A percentile compares a stretch with the other conserved stretches of the same genome.
These are phyloP conservation scores for Globisporangium barbulae DNA, from an alignment of 352 stramenopile species.

Conservation along the genomic window DNA sequence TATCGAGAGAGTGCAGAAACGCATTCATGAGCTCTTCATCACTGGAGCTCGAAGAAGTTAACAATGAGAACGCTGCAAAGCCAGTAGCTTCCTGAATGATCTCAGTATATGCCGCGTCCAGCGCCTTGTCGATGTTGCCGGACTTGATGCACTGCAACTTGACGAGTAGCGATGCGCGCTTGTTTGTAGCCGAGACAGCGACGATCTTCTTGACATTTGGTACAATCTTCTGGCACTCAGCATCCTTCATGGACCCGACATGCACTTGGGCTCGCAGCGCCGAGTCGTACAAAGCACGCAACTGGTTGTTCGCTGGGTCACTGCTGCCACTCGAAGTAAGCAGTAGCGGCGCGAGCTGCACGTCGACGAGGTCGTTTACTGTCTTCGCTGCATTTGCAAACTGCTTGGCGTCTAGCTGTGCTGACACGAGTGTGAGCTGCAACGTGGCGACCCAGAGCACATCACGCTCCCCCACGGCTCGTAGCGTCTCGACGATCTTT, in stretches of 20 bases:
- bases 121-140: conserved; percentile 27
- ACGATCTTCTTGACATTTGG: conserved; percentile 49
- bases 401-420: conserved; percentile 66
- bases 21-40: background rate
- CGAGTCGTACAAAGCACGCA: conserved; percentile 58
- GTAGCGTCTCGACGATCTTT: conserved; percentile 67
- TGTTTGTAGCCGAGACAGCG: conserved; percentile 23
- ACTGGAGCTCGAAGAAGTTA: conserved; percentile 21
- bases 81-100: conserved; percentile 60
- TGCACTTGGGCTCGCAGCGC: conserved; percentile 66
- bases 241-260: conserved; percentile 67
- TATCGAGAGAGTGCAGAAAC: conserved; percentile 33
- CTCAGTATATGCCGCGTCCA: conserved; percentile 51
- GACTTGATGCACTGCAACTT: conserved; percentile 73
- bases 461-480: conserved; percentile 67
- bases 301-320: conserved; percentile 24
- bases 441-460: conserved; percentile 60
- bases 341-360: conserved; percentile 40
- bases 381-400: conserved; percentile 48
- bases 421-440: conserved; percentile 64
- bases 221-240: conserved; percentile 75
- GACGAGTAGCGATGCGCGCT: conserved; percentile 39
- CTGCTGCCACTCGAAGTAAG: background rate
- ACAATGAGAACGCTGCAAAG: conserved; percentile 35
- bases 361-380: conserved; percentile 68